Evolutionary conservation across 106 monocot species (phyloP).

Genomic region (Vanilla planifolia): DNA sequence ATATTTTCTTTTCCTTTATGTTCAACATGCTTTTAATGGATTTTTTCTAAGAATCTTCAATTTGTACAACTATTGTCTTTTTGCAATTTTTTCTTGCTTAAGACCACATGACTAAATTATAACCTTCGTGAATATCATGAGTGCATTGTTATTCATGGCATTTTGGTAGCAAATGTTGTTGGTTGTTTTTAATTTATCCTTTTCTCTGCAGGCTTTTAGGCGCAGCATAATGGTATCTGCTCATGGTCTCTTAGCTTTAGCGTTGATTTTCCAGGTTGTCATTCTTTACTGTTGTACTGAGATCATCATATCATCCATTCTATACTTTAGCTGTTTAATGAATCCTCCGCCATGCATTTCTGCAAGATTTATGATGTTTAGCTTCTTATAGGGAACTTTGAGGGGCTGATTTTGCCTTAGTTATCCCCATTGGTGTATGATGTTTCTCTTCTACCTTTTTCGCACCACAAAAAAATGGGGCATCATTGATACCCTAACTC

Average conservation of each 20-base stretch:
- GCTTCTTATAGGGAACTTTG: no score
- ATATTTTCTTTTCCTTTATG: neutral
- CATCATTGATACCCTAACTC: no score
- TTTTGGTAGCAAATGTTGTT: neutral
- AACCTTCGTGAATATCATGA: no score
- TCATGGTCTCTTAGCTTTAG: conserved; percentile 67
- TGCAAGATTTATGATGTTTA: no score
- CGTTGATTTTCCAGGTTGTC: conserved; percentile 80
- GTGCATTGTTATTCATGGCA: neutral
- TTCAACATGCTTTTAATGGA: neutral
- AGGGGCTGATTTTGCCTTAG: no score
- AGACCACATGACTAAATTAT: no score
- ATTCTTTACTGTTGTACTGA: conserved; percentile 4
- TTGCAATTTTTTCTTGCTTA: neutral
- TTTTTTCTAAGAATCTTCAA: neutral
- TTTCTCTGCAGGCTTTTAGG: conserved; percentile 74
- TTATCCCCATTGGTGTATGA: no score
- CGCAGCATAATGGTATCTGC: conserved; percentile 70
- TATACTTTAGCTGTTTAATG: no score
- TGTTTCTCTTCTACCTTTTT: no score
- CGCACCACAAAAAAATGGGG: no score
- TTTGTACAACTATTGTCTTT: neutral
- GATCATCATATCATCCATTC: neutral
- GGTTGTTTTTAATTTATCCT: neutral
- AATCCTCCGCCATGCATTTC: no score